Evolutionary conservation across 768 basidiomycete genomes (phyloP).

Genomic region (Lenzites betulinus): DNA sequence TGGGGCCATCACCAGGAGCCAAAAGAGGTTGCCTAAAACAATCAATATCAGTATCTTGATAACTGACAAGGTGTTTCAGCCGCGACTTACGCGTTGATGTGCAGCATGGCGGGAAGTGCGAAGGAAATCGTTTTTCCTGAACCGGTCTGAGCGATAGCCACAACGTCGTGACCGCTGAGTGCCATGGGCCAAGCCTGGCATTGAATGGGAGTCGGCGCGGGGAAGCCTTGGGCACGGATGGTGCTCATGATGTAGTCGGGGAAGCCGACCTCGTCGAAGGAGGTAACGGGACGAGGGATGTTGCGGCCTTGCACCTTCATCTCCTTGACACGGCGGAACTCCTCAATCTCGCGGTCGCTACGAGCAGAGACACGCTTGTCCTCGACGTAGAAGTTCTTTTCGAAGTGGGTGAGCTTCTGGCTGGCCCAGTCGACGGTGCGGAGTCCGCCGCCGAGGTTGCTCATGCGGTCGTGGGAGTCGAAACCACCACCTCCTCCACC

Average conservation of each 20-base stretch:
- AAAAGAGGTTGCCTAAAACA: conserved; percentile 81
- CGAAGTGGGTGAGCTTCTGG: conserved; percentile 78
- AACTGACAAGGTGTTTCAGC: neutral
- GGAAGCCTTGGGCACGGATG: conserved; percentile 93
- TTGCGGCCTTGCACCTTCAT: conserved; percentile 91
- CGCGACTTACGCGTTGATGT: conserved; percentile 91
- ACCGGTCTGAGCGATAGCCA: conserved; percentile 97
- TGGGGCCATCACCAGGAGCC: conserved; percentile 93
- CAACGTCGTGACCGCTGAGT: conserved; percentile 87
- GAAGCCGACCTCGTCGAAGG: conserved; percentile 94
- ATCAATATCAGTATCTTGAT: neutral
- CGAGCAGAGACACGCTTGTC: conserved; percentile 80
- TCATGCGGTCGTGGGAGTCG: conserved; percentile 70
- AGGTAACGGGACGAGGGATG: conserved; percentile 86
- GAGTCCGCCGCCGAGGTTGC: conserved; percentile 78
- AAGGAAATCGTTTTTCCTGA: conserved; percentile 99
- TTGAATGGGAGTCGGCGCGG: conserved; percentile 90
- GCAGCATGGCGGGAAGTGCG: conserved; percentile 98
- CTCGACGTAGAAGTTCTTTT: conserved; percentile 97
- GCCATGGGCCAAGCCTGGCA: conserved; percentile 99
- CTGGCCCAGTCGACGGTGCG: conserved; percentile 83
- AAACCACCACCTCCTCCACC: conserved; percentile 58
- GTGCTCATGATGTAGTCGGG: conserved; percentile 95
- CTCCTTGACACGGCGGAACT: conserved; percentile 80
- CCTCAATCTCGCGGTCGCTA: conserved; percentile 84